Base-by-base conservation (phyloP, 1,284 basidiomycete species). In the Naganishia liquefaciens region DNA sequence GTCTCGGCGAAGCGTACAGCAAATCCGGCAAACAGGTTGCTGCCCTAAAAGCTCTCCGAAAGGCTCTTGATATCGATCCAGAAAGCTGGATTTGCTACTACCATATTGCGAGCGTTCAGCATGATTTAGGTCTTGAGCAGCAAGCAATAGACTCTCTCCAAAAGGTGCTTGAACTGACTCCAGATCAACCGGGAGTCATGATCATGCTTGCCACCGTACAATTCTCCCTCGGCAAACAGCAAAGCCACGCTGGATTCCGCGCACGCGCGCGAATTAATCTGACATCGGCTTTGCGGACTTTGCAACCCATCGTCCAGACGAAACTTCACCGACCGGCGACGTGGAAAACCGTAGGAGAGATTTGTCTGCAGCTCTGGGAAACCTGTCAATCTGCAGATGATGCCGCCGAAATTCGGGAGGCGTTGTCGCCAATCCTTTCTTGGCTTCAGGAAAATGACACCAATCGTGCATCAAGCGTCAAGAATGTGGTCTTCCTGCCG, bases 1-100 rank as follows among this genome's bases (percentile, higher is more conserved):
- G 91, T 63, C 83, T 99, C 0, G 95, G 95, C 5, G 93, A 97
- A 76, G 90, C 92, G 0, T 99, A 99, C 71, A 86, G 86, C 68
- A 88, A 85, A 72, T 88, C 90, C 15, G 94, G 95, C 7, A 85
- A 91, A 37, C 90, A 93, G 70, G 87, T 87, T 13, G 95, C 96
- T 2, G 91, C 93, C 1, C 80, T 97, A 66, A 98, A 96, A 76
- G 89, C 93, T 0, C 85, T 98, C 37, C 81, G 83, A 13, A 87
- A 84, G 60, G 91, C 91, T 0, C 84, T 85, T 13, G 84, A 88
- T 68, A 82, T 95, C 55, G 78, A 80, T 37, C 84, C 87, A 1
- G 76, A 84, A 19, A 88, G 90, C 68, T 99, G 96, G 96, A 83
- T 91, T 71, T 89, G 88, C 68, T 80, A 82, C 9, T 98, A 89